These are phyloP conservation scores for Zangia roseola DNA, from an alignment of 768 basidiomycete species.

Conservation along the genomic window DNA sequence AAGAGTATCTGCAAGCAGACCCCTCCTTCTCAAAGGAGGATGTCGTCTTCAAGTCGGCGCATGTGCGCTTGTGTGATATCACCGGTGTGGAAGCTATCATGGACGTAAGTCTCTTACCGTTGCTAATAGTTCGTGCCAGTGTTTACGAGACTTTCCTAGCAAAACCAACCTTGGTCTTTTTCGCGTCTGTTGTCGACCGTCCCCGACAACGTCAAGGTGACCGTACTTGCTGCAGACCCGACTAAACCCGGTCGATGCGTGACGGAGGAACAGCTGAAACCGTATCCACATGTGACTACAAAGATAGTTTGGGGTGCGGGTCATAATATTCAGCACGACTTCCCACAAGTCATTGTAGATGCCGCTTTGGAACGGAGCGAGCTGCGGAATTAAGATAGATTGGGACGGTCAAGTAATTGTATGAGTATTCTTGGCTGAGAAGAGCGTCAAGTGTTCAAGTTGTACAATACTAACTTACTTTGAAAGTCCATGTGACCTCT, in stretches of 20 bases:
- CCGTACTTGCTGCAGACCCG: slow-evolving; percentile 7
- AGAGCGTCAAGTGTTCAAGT: no score
- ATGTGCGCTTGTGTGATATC: slow-evolving; percentile 5
- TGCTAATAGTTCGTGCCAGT: not conserved
- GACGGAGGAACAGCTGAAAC: not conserved
- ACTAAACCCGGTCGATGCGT: not conserved
- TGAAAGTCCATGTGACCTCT: no score
- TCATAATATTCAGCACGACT: slow-evolving; percentile 16
- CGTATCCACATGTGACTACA: not conserved
- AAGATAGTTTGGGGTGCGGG: slow-evolving; percentile 5
- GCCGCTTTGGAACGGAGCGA: not conserved
- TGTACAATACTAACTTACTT: no score
- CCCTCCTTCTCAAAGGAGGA: slow-evolving; percentile 3
- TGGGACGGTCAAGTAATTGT: no score
- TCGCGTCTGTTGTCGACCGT: not conserved
- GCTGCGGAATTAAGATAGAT: no score
- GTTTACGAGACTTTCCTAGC: slow-evolving; percentile 6
- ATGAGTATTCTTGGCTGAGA: no score
- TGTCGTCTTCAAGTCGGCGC: not conserved
- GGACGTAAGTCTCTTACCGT: slow-evolving; percentile 8
- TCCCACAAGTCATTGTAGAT: slow-evolving; percentile 15
- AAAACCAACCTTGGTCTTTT: slow-evolving; percentile 21
- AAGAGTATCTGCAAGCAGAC: not conserved
- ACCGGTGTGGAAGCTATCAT: slow-evolving; percentile 3
- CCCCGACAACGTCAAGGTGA: not conserved